phyloP scores from a whole-genome alignment of 1,139 yeast genomes.

The Diutina scorzettiae region DNA sequence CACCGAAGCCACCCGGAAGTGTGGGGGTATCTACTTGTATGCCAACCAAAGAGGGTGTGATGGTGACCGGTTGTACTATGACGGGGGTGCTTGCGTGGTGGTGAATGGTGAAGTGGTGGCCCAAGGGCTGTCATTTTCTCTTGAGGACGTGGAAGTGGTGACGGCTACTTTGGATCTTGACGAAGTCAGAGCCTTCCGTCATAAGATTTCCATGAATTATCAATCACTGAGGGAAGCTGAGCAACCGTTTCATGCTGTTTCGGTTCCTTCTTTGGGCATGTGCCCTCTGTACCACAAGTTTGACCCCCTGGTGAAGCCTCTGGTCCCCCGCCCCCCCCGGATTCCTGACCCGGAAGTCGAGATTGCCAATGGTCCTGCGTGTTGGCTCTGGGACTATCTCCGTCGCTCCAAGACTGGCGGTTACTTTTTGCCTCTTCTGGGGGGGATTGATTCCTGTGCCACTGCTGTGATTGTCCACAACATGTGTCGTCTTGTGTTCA shows the following conservation, averaged over 20 bases:
- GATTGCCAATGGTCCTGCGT: conserved; percentile 95
- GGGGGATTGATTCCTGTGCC: conserved; percentile 97
- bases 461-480: conserved; percentile 90
- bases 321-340: conserved; percentile 23
- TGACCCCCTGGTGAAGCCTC: conserved; percentile 54
- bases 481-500: conserved; percentile 78
- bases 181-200: conserved; percentile 77
- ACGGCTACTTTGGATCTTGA: conserved; percentile 90
- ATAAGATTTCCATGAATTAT: conserved; percentile 63
- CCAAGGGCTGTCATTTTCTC: conserved; percentile 83
- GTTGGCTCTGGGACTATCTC: conserved; percentile 98
- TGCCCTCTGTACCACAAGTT: conserved; percentile 47
- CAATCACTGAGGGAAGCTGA: conserved; percentile 40
- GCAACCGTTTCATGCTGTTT: conserved; percentile 45
- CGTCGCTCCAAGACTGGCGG: conserved; percentile 88
- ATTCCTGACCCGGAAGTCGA: conserved; percentile 79
- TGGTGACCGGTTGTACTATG: conserved; percentile 93
- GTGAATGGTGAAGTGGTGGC: conserved; percentile 87
- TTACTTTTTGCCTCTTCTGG: conserved; percentile 83
- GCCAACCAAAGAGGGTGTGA: conserved; percentile 97
- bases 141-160: conserved; percentile 85
- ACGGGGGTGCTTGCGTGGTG: conserved; percentile 91
- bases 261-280: conserved; percentile 43
- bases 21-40: conserved; percentile 91
- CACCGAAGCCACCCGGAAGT: conserved; percentile 83